phyloP scores from a whole-genome alignment of 2,329 filamentous ascomycete species.

The Hortaea sp. region DNA sequence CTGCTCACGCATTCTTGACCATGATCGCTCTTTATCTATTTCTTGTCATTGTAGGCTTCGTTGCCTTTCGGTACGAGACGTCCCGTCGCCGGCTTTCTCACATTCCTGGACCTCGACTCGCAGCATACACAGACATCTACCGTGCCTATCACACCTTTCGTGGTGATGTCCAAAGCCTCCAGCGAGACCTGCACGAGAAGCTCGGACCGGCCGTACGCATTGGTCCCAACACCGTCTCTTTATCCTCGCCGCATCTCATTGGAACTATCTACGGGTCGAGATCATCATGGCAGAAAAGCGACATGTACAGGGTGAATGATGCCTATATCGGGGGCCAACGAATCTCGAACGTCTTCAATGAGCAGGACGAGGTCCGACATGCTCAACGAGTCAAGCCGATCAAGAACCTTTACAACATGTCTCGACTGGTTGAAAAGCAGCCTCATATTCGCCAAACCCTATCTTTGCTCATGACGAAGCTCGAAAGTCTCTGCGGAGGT shows the following conservation, averaged over 20 bases:
- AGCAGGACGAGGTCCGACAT: slow-evolving; percentile 1
- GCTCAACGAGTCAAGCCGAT: background rate
- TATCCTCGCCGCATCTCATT: slow-evolving; percentile 60
- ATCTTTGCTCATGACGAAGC: background rate
- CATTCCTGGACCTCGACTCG: background rate
- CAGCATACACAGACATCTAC: background rate
- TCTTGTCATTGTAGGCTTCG: too few relatives aligned
- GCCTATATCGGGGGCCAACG: slow-evolving; percentile 2
- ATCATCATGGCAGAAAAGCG: slow-evolving; percentile 6
- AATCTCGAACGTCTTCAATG: slow-evolving; percentile 1
- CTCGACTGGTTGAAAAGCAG: background rate
- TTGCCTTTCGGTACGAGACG: too few relatives aligned
- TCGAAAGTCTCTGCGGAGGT: background rate
- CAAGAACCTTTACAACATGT: background rate
- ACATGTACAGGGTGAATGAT: slow-evolving; percentile 2
- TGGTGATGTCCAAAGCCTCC: slow-evolving; percentile 11
- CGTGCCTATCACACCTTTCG: background rate
- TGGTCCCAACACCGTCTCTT: slow-evolving; percentile 61
- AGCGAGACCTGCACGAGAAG: slow-evolving; percentile 49
- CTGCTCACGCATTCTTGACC: too few relatives aligned
- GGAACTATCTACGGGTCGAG: slow-evolving; percentile 4
- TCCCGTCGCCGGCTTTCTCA: too few relatives aligned
- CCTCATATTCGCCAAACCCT: slow-evolving; percentile 1
- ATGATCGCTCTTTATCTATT: too few relatives aligned
- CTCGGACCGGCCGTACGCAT: slow-evolving; percentile 61